Evolutionary conservation across 306 rosid species (phyloP).

Genomic region (Dalbergia oliveri): DNA sequence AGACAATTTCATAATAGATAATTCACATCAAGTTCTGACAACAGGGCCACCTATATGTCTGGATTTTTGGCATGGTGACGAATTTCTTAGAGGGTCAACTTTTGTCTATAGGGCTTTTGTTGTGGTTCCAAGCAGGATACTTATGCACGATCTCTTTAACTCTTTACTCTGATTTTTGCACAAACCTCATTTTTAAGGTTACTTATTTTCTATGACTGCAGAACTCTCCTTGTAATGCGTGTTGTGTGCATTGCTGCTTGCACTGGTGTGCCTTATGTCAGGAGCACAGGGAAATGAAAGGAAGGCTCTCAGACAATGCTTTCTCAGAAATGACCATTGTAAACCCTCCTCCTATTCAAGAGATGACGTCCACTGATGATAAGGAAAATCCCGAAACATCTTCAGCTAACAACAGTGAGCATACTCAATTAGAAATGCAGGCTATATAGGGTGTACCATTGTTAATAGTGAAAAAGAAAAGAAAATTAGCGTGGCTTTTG

Average conservation of each 20-base stretch:
- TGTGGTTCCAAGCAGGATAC: conserved; percentile 20
- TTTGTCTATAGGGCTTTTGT: neutral
- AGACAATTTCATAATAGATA: conserved; percentile 10
- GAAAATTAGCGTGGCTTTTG: conserved; percentile 15
- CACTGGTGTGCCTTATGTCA: conserved; percentile 99
- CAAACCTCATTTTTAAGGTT: conserved; percentile 13
- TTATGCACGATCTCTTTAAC: neutral
- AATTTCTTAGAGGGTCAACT: conserved; percentile 14
- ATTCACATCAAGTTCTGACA: too few species aligned
- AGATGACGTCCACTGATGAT: conserved; percentile 74
- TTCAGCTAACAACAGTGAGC: conserved; percentile 61
- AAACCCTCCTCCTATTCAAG: conserved; percentile 87
- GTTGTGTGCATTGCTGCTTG: conserved; percentile 92
- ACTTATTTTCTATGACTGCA: conserved; percentile 50
- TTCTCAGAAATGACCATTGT: conserved; percentile 80
- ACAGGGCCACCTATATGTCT: neutral
- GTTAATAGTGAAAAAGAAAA: conserved; percentile 10
- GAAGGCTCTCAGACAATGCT: conserved; percentile 70
- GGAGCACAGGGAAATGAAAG: conserved; percentile 97
- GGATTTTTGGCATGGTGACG: neutral
- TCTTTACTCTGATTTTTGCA: conserved; percentile 21
- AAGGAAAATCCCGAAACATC: conserved; percentile 58
- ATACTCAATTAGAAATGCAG: conserved; percentile 85
- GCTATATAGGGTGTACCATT: conserved; percentile 55
- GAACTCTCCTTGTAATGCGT: conserved; percentile 91